Conservation (phyloP, 2,329 filamentous ascomycete species). For the Pyrenochaeta sp. region DNA sequence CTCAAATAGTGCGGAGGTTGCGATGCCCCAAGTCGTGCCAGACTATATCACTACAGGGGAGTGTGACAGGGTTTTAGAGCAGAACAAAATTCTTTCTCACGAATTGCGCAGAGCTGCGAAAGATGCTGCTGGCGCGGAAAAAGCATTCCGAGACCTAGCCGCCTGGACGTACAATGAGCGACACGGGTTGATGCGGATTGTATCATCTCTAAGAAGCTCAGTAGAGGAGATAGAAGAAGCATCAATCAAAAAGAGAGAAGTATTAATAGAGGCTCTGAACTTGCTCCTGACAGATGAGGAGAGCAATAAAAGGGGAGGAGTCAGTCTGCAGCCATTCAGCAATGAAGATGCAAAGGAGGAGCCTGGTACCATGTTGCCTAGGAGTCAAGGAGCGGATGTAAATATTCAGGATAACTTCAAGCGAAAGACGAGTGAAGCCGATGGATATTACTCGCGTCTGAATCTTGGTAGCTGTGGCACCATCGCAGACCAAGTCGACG, state of each 20-base stretch:
- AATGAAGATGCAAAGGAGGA: too few species aligned
- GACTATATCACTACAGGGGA: not conserved
- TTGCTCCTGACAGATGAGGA: not conserved
- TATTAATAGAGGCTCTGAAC: not conserved
- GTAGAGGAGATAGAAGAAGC: not conserved
- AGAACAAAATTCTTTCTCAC: not conserved
- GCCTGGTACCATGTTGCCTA: too few species aligned
- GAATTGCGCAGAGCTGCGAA: not conserved
- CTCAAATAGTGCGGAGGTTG: not conserved
- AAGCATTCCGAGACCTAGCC: conserved; percentile 3
- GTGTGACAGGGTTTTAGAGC: not conserved
- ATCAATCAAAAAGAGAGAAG: not conserved
- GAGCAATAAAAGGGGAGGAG: not conserved
- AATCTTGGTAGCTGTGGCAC: not conserved
- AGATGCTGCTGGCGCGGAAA: not conserved
- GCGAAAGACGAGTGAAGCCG: too few species aligned
- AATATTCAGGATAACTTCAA: too few species aligned
- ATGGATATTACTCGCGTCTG: too few species aligned
- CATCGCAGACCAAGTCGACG: conserved; percentile 2
- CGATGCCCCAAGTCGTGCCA: not conserved
- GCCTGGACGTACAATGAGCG: conserved; percentile 6
- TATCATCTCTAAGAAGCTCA: not conserved
- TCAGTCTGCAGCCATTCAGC: not conserved
- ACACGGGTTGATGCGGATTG: not conserved
- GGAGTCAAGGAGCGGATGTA: too few species aligned